Conservation (phyloP, 2,329 filamentous ascomycete genomes). For the Fusarium hostae region DNA sequence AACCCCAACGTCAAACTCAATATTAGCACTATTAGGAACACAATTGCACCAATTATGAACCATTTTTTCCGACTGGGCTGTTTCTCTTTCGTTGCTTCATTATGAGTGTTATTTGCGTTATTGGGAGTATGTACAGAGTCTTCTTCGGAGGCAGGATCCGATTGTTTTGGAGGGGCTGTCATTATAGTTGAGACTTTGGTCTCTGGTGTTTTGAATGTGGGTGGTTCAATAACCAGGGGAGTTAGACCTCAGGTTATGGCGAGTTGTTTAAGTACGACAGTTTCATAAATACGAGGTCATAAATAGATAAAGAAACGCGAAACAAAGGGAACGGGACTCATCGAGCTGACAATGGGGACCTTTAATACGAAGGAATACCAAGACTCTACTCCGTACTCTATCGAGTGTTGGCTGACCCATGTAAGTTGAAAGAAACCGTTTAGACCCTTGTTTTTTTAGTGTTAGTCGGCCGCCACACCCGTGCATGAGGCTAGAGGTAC, state of each 20-base stretch:
- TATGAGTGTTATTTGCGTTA: not conserved
- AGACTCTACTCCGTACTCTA: not conserved
- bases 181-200: constrained; percentile 9
- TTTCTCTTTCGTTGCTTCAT: not conserved
- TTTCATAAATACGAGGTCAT: not conserved
- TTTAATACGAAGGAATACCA: constrained; percentile 14
- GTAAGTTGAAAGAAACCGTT: constrained; percentile 2
- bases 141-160: constrained; percentile 14
- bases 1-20: constrained; percentile 35
- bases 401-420: not conserved
- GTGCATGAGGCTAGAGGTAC: constrained; percentile 5
- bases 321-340: not conserved
- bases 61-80: constrained; percentile 22
- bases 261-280: not conserved
- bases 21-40: constrained; percentile 14
- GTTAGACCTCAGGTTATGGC: not conserved
- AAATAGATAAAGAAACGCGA: not conserved
- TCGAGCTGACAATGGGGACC: not conserved
- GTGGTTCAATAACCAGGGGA: not conserved
- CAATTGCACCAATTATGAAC: constrained; percentile 14
- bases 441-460: not conserved
- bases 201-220: constrained; percentile 2
- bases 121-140: constrained; percentile 11
- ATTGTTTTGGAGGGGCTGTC: constrained; percentile 12
- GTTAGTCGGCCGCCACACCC: constrained; percentile 14